These are phyloP conservation scores for Lactarius hatsudake DNA, from an alignment of 768 basidiomycete genomes.

Conservation along the genomic window DNA sequence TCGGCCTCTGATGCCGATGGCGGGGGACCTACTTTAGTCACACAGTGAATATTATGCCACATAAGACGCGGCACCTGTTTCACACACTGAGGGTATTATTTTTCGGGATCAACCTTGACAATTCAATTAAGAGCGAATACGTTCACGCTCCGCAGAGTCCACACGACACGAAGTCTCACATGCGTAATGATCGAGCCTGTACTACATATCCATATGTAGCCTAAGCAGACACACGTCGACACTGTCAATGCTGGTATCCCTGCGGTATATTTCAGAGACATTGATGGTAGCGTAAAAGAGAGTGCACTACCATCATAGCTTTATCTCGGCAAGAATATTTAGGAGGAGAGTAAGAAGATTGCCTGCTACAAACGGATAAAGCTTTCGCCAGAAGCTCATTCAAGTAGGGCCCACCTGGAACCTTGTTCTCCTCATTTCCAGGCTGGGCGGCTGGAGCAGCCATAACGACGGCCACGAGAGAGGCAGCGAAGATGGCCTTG, in stretches of 20 bases:
- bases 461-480: slow-evolving; percentile 1
- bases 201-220: not conserved
- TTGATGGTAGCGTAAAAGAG: not conserved
- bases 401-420: not conserved
- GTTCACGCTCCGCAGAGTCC: not conserved
- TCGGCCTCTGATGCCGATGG: no score
- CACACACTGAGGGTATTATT: not conserved
- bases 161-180: not conserved
- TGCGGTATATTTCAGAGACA: not conserved
- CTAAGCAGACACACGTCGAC: not conserved
- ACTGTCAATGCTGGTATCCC: not conserved
- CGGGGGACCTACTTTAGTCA: no score
- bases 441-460: slow-evolving; percentile 1
- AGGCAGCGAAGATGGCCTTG: slow-evolving; percentile 9
- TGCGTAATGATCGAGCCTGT: not conserved
- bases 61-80: not conserved
- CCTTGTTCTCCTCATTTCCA: no score
- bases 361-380: not conserved
- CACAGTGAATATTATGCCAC: no score
- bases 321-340: not conserved
- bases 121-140: not conserved
- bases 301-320: not conserved
- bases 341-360: accelerated
- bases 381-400: not conserved
- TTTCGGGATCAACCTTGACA: not conserved